Evolutionary conservation across 768 basidiomycete genomes (phyloP), one percentile per base, ranked within the genome.

Genomic region (Suillus brevipes): DNA sequence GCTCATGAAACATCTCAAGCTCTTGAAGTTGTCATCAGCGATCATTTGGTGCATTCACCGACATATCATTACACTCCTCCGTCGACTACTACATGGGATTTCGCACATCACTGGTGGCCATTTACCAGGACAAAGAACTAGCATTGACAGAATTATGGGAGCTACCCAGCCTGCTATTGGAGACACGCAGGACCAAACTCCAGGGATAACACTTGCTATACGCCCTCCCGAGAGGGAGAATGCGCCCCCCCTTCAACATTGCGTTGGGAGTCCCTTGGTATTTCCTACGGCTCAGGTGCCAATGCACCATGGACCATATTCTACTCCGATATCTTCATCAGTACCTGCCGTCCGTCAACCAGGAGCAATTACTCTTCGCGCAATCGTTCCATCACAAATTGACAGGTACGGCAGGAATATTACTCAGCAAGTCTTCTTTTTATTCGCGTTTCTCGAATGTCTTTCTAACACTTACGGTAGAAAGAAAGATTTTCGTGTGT

Each of bases 381-480:
- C 57, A 40, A 59, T 59, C 10, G 10, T 59, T 28, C 25, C 57
- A 28, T 40, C 57, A 40, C 36, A 59, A 28, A 59, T 59, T 28
- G 38, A 3, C 20, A 59, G 57, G 25, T 40, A 59, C 25, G 8
- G 7, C 2, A 59, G 57, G 38, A 12, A 18, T 28, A 59, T 28
- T 18, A 28, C 25, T 25, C 57, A 59, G 57, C 28, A 25, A 28
- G 57, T 40, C 37, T 18, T 16, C 10, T 6, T 28, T 28, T 0
- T 28, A 40, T 28, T 42, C 2, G 25, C 3, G 25, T 18, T 59
- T 20, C 18, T 59, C 1, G 57, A 7, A 59, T 10, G 5, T 28
- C 25, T 42, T 23, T 40, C 25, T 38, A 40, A 59, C 10, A 34
- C 25, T 10, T 6, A 18, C 2, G 25, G 25, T 40, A 59, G 57